A percentile compares a stretch with the other conserved stretches of the same genome.
Evolutionary conservation across 805 yeast species (phyloP).

Genomic region (Hanseniaspora jakobsenii): DNA sequence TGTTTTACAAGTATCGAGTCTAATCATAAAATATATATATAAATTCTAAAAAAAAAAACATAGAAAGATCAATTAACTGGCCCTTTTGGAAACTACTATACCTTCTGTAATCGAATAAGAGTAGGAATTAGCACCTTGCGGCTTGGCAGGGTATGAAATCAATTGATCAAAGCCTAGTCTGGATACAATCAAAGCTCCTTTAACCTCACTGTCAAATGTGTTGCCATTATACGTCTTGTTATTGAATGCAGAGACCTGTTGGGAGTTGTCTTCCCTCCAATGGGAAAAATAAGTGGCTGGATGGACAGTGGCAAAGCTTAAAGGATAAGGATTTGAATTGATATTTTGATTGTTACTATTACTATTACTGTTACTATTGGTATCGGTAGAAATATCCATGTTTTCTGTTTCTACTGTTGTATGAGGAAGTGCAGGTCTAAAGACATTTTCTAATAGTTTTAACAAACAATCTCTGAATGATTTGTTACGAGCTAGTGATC

Average conservation of each 20-base stretch:
- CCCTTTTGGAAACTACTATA: not conserved
- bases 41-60: no score
- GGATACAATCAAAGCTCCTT: conserved; percentile 13
- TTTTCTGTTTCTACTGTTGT: no score
- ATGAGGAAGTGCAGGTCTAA: not conserved
- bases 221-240: conserved; percentile 1
- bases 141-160: conserved; percentile 1
- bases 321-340: conserved; percentile 3
- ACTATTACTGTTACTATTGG: no score
- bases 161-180: conserved; percentile 12
- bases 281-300: conserved; percentile 9
- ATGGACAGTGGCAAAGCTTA: not conserved
- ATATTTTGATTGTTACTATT: not conserved
- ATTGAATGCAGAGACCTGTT: not conserved
- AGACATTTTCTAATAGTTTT: conserved; percentile 5
- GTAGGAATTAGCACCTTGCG: not conserved
- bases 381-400: no score
- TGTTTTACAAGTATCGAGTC: no score
- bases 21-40: no score
- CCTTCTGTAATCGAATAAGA: conserved; percentile 6
- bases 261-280: conserved; percentile 12
- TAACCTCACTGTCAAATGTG: conserved; percentile 14
- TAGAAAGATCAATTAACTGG: not conserved
- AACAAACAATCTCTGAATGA: conserved; percentile 3
- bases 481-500: conserved; percentile 6